Evolutionary conservation across 148 eudicot species (phyloP).

Genomic region (Chenopodium berlandieri): DNA sequence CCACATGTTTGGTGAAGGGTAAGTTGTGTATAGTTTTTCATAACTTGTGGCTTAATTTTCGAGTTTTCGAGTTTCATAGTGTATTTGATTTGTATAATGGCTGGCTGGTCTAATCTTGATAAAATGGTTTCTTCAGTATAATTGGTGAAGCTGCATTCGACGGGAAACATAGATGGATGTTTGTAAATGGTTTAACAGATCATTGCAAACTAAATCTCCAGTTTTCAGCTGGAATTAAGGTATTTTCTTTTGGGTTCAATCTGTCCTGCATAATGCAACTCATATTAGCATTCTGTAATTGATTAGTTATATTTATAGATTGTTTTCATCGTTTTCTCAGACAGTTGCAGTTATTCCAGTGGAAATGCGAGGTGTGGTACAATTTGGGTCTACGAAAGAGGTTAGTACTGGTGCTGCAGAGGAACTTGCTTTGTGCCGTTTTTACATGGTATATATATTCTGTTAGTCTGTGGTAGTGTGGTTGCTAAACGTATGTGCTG

Average conservation of each 20-base stretch:
- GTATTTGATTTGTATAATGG: background rate
- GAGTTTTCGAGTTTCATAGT: background rate
- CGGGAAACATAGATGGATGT: constrained; percentile 62
- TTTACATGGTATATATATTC: background rate
- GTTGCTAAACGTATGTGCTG: constrained; percentile 8
- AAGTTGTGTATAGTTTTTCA: constrained; percentile 22
- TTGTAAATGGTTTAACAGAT: constrained; percentile 31
- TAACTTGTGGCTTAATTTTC: background rate
- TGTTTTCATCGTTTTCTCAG: constrained; percentile 36
- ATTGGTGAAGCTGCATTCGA: constrained; percentile 72
- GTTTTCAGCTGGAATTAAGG: constrained; percentile 66
- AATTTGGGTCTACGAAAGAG: constrained; percentile 78
- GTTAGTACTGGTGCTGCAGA: constrained; percentile 33
- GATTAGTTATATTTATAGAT: background rate
- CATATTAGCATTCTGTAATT: background rate
- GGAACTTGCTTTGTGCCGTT: background rate
- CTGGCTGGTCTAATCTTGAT: constrained; percentile 15
- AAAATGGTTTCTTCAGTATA: constrained; percentile 34
- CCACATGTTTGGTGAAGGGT: constrained; percentile 81
- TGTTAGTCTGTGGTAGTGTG: background rate
- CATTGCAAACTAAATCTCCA: constrained; percentile 27
- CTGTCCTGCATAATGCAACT: too few relatives aligned
- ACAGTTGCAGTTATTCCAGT: constrained; percentile 73
- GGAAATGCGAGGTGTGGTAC: constrained; percentile 68
- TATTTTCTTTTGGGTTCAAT: constrained; percentile 13